These are phyloP conservation scores for Phytopythium aichiense DNA, from an alignment of 352 stramenopile genomes.

Conservation along the genomic window DNA sequence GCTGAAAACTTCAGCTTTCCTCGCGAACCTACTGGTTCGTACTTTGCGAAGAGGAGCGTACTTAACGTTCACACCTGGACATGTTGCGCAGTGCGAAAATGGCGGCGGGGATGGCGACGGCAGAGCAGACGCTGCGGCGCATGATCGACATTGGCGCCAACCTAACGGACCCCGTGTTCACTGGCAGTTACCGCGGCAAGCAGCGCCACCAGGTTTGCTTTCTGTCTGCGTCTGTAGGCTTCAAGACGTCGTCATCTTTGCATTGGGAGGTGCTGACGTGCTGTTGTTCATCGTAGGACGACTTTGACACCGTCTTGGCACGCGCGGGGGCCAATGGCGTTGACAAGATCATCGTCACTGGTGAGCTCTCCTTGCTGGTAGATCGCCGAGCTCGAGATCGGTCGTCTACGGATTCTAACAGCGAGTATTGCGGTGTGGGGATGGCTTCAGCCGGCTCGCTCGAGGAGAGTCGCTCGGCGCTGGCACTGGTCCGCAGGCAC, in stretches of 20 bases:
- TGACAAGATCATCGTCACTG: constrained; percentile 91
- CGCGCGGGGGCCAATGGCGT: constrained; percentile 84
- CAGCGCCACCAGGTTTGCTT: constrained; percentile 71
- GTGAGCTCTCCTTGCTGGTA: constrained; percentile 9
- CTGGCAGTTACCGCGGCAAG: constrained; percentile 88
- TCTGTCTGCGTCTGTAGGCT: no score
- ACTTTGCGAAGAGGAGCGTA: constrained; percentile 11
- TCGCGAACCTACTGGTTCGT: background rate
- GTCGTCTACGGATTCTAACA: background rate
- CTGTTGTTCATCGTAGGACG: constrained; percentile 3
- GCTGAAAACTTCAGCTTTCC: constrained; percentile 9
- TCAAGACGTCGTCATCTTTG: no score
- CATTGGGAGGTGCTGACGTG: no score
- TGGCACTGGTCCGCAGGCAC: constrained; percentile 25
- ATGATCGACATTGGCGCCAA: constrained; percentile 95
- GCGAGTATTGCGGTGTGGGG: background rate
- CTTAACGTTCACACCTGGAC: constrained; percentile 9
- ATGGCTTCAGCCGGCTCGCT: constrained; percentile 27
- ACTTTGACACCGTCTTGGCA: constrained; percentile 58
- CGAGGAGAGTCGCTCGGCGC: constrained; percentile 30
- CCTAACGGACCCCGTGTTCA: constrained; percentile 90
- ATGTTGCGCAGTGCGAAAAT: background rate
- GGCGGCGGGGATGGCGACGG: constrained; percentile 4
- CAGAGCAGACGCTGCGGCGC: background rate
- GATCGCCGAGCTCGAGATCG: background rate